phyloP scores from a whole-genome alignment of 208 protist species.

The Balamuthia mandrillaris region DNA sequence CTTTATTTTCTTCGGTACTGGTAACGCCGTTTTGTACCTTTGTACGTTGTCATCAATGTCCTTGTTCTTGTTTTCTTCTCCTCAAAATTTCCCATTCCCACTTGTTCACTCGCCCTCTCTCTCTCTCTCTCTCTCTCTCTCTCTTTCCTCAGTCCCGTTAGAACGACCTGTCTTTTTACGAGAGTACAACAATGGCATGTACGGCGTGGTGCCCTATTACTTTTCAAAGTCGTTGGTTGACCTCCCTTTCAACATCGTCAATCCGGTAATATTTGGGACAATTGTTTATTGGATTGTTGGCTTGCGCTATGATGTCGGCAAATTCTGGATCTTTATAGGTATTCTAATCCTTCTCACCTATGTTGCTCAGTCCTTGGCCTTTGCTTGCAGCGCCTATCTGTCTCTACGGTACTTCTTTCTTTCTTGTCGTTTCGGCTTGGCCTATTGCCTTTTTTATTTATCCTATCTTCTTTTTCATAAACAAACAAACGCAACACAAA shows the following conservation, averaged over 20 bases:
- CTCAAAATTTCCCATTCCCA: not conserved
- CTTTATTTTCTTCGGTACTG: too few species aligned
- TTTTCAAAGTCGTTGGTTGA: constrained; percentile 52
- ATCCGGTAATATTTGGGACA: constrained; percentile 45
- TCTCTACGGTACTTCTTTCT: too few species aligned
- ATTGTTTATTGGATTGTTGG: constrained; percentile 53
- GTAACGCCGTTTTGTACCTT: too few species aligned
- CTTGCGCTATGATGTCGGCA: constrained; percentile 1
- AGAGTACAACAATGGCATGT: constrained; percentile 27
- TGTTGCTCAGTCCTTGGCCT: constrained; percentile 34
- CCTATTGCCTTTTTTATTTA: too few species aligned
- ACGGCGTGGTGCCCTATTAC: constrained; percentile 49
- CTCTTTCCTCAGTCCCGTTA: not conserved
- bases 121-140: not conserved
- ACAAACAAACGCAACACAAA: too few species aligned
- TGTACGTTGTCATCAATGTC: too few species aligned
- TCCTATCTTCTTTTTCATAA: too few species aligned
- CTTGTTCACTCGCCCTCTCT: not conserved
- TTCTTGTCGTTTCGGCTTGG: too few species aligned
- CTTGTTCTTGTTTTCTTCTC: too few species aligned
- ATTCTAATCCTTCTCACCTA: constrained; percentile 29
- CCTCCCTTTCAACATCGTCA: constrained; percentile 34
- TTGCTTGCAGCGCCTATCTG: constrained; percentile 38
- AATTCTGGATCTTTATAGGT: constrained; percentile 37
- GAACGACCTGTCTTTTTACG: constrained; percentile 50